These are phyloP conservation scores for Sporothrix pallida DNA, from an alignment of 2,329 filamentous ascomycete genomes.

Conservation along the genomic window DNA sequence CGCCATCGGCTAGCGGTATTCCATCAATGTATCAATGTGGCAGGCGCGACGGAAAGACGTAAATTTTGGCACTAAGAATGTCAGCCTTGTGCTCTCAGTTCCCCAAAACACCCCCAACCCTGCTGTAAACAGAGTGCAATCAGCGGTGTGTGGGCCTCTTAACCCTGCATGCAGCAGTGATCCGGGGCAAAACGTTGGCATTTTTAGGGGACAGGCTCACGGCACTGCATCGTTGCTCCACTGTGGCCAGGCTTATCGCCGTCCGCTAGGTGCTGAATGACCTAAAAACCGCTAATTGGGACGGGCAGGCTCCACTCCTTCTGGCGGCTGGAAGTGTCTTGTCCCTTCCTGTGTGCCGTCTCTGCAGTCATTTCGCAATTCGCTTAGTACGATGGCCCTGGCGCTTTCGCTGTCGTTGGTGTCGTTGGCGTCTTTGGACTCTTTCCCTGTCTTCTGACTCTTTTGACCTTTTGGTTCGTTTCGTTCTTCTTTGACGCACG, in stretches of 20 bases:
- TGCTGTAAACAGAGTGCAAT: conserved; percentile 1
- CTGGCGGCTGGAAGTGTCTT: background rate
- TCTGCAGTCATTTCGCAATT: conserved; percentile 1
- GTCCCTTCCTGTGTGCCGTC: background rate
- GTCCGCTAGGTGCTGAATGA: conserved; percentile 21
- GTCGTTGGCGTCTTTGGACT: conserved; percentile 19
- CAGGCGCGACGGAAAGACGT: background rate
- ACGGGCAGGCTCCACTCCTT: conserved; percentile 2
- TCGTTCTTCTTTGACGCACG: conserved; percentile 19
- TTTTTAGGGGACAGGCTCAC: conserved; percentile 10
- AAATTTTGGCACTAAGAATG: conserved; percentile 23
- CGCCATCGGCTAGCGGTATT: conserved; percentile 34
- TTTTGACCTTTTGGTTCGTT: conserved; percentile 9
- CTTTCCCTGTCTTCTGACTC: conserved; percentile 18
- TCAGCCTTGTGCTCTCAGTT: conserved; percentile 32
- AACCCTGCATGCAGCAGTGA: conserved; percentile 18
- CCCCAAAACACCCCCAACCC: conserved; percentile 3
- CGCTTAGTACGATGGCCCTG: conserved; percentile 19
- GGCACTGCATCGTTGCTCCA: conserved; percentile 2
- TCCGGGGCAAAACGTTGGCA: conserved; percentile 17
- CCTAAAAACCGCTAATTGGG: background rate
- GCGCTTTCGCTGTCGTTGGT: background rate
- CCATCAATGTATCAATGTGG: conserved; percentile 21
- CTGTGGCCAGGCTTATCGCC: conserved; percentile 20
- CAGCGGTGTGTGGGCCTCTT: background rate